Conservation (phyloP, 176 grass and related monocot species). For the Phyllostachys edulis region DNA sequence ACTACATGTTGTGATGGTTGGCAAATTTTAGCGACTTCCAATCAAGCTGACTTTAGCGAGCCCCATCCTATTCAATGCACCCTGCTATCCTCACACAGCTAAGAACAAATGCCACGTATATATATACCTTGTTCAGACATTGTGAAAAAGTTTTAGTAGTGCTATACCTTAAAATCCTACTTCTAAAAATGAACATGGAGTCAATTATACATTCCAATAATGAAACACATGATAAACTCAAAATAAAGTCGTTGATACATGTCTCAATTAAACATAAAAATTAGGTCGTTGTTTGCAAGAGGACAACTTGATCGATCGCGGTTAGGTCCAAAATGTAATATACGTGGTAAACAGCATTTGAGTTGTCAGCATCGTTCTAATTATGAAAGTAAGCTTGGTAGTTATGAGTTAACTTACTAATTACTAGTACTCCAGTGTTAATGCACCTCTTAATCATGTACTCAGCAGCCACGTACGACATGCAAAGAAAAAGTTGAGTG, state of each 20-base stretch:
- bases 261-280: background rate
- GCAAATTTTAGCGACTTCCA: conserved; percentile 17
- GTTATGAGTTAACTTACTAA: conserved; percentile 34
- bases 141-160: background rate
- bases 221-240: background rate
- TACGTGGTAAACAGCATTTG: conserved; percentile 5
- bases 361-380: conserved; percentile 20
- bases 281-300: background rate
- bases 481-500: conserved; percentile 14
- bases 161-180: too few species aligned
- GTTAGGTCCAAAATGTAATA: background rate
- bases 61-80: conserved; percentile 55
- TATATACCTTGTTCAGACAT: background rate
- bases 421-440: conserved; percentile 3
- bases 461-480: background rate
- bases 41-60: conserved; percentile 60
- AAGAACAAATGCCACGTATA: background rate
- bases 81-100: conserved; percentile 40
- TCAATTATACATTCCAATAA: background rate
- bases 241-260: background rate
- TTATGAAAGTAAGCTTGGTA: conserved; percentile 40
- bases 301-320: background rate
- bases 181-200: background rate
- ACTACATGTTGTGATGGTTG: background rate
- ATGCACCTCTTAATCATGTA: background rate